Base-by-base conservation (phyloP, 208 protist species). In the Dictyostelium gargantuum region DNA sequence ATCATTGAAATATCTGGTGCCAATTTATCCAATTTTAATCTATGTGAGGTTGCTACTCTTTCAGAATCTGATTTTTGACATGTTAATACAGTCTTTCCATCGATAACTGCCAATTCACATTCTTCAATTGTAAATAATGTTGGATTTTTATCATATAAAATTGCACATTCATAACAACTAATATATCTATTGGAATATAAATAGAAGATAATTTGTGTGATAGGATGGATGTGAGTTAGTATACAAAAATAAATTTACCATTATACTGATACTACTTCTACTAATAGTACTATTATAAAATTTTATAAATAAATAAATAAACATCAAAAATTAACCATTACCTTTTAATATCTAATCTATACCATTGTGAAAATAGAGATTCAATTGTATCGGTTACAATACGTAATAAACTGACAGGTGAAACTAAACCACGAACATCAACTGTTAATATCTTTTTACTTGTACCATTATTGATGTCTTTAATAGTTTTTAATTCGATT, bases 261-360 rank as follows among this genome's bases (percentile, higher is more conserved):
- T n/a, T n/a, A n/a, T n/a, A n/a, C n/a, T n/a, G n/a, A n/a, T n/a
- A n/a, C n/a, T n/a, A n/a, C n/a, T n/a, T n/a, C n/a, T n/a, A n/a
- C n/a, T n/a, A n/a, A n/a, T n/a, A n/a, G n/a, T n/a, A n/a, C n/a
- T n/a, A n/a, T n/a, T n/a, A n/a, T n/a, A 61, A n/a, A 61, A 44
- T 32, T 13, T 19, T 42, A 42, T 61, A 61, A 58, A 35, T 13
- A 38, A 35, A 35, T 68, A 68, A 68, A 38, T 35, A 35, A 61
- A 29, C 10, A 61, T 29, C 6, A 70, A 40, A 40, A 72, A 32
- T 6, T 8, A 63, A 54, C 21, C 50, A 2, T 76, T 85, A 85
- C 80, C 81, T 56, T 79, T 89, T 79, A 73, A 89, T 89, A 79
- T 89, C 50, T 54, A 89, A 68, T 89, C 52, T 89, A 54, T 89